Evolutionary conservation across 306 rosid species (phyloP).

Genomic region (Oxytropis ochrocephala): DNA sequence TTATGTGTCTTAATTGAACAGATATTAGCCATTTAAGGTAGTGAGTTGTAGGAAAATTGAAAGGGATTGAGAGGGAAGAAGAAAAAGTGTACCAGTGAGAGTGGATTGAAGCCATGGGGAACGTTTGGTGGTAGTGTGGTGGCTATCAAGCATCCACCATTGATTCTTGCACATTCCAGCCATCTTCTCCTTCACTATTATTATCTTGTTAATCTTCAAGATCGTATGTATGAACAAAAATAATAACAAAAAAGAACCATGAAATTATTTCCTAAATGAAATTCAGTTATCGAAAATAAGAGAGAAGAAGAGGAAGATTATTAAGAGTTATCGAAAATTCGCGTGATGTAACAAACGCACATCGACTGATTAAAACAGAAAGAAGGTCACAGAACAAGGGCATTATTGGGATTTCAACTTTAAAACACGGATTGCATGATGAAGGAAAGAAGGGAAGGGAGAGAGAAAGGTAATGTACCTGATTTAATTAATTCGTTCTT

Average conservation of each 20-base stretch:
- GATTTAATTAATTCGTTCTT: not conserved
- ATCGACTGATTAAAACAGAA: too few relatives aligned
- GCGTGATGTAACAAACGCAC: slow-evolving; percentile 11
- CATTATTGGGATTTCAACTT: slow-evolving; percentile 5
- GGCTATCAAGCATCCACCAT: slow-evolving; percentile 75
- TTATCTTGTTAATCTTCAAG: not conserved
- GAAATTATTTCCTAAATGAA: not conserved
- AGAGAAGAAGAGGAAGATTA: not conserved
- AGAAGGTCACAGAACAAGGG: not conserved
- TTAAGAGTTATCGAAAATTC: not conserved
- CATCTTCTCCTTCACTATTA: slow-evolving; percentile 29
- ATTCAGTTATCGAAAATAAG: too few relatives aligned
- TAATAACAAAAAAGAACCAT: not conserved
- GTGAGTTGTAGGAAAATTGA: not conserved
- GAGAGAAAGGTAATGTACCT: not conserved
- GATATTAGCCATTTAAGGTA: not conserved
- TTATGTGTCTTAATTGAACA: not conserved
- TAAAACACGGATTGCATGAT: not conserved
- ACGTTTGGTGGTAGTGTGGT: slow-evolving; percentile 35
- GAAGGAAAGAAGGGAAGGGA: not conserved
- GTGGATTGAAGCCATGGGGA: slow-evolving; percentile 84
- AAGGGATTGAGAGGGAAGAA: not conserved
- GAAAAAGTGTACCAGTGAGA: slow-evolving; percentile 42
- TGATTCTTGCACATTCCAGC: slow-evolving; percentile 33
- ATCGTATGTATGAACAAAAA: not conserved